A percentile compares a stretch with the other conserved stretches of the same genome.
These are phyloP conservation scores for Eleusine coracana DNA, from an alignment of 176 grass and related monocot genomes.

Conservation along the genomic window DNA sequence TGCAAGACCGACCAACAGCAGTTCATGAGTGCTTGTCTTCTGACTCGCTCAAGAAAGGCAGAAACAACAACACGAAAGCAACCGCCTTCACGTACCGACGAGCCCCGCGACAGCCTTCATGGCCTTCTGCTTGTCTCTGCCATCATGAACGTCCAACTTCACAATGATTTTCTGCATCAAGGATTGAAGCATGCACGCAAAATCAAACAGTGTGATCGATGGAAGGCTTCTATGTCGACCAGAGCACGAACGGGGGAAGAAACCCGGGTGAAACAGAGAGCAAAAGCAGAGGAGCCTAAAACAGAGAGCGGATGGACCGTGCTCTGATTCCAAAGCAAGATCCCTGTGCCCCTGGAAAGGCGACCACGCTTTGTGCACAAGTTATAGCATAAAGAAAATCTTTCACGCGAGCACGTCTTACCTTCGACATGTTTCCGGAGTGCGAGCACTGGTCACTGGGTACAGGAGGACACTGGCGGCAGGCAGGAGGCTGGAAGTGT, in stretches of 20 bases:
- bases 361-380: slow-evolving; percentile 20
- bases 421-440: slow-evolving; percentile 50
- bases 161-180: slow-evolving; percentile 79
- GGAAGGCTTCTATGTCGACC: background rate
- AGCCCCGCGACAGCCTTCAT: slow-evolving; percentile 68
- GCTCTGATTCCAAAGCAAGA: slow-evolving; percentile 39
- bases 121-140: slow-evolving; percentile 85
- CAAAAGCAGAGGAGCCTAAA: background rate
- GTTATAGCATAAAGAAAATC: background rate
- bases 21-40: background rate
- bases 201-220: background rate
- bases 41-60: background rate
- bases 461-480: background rate
- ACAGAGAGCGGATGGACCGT: background rate
- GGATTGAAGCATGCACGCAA: background rate
- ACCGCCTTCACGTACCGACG: slow-evolving; percentile 36
- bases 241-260: background rate
- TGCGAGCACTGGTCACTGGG: slow-evolving; percentile 13
- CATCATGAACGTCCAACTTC: slow-evolving; percentile 71
- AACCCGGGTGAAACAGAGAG: background rate
- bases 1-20: slow-evolving; percentile 3
- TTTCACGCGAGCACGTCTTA: background rate
- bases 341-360: slow-evolving; percentile 36
- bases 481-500: background rate
- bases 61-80: background rate